Evolutionary conservation across 306 rosid genomes (phyloP).

Genomic region (Sicyos edulis): DNA sequence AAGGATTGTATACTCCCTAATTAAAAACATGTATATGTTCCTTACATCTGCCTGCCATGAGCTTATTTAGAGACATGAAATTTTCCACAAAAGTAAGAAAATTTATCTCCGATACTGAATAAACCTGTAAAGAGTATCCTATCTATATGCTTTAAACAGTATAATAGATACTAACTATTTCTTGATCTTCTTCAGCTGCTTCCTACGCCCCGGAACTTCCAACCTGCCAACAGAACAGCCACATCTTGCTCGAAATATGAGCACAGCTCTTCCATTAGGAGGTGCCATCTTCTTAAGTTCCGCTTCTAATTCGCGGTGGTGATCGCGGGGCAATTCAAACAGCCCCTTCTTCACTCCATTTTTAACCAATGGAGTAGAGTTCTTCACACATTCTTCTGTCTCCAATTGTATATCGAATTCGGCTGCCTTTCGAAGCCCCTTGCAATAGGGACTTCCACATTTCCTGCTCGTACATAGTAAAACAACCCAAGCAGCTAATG

Average conservation of each 20-base stretch:
- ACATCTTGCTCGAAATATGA: slow-evolving; percentile 73
- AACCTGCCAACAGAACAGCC: slow-evolving; percentile 95
- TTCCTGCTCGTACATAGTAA: slow-evolving; percentile 49
- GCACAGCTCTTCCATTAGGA: slow-evolving; percentile 78
- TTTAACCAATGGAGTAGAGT: slow-evolving; percentile 34
- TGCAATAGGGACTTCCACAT: slow-evolving; percentile 82
- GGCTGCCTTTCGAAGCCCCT: slow-evolving; percentile 69
- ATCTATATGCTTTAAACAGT: slow-evolving; percentile 9
- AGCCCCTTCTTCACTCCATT: slow-evolving; percentile 65
- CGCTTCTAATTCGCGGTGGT: slow-evolving; percentile 78
- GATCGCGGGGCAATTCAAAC: slow-evolving; percentile 79
- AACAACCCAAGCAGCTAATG: slow-evolving; percentile 67
- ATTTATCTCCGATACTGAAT: slow-evolving; percentile 29
- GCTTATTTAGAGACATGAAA: slow-evolving; percentile 63
- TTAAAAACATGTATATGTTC: slow-evolving; percentile 46
- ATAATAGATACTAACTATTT: slow-evolving; percentile 39
- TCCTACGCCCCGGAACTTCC: slow-evolving; percentile 88
- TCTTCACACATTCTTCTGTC: slow-evolving; percentile 94
- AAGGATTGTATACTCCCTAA: slow-evolving; percentile 44
- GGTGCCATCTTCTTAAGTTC: slow-evolving; percentile 99
- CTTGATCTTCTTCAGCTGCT: slow-evolving; percentile 64
- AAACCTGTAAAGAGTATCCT: slow-evolving; percentile 18
- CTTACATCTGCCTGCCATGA: slow-evolving; percentile 54
- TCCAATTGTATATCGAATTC: slow-evolving; percentile 92
- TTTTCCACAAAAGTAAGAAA: slow-evolving; percentile 35